Conservation (phyloP, 495 filamentous ascomycete genomes). For the Bacidia rubella region DNA sequence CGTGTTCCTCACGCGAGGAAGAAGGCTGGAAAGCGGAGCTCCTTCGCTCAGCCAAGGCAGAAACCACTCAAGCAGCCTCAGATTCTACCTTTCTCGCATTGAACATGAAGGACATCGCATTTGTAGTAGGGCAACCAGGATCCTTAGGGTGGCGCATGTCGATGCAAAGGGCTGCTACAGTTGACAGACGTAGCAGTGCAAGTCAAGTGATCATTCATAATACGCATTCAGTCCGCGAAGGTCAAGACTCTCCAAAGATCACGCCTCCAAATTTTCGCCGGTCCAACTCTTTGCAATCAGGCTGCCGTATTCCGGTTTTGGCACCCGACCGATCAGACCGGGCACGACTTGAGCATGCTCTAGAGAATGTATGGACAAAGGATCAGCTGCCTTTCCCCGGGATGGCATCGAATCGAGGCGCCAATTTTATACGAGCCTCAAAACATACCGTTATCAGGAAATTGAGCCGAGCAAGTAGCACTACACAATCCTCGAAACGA, state of each 20-base stretch:
- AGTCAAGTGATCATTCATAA: conserved; percentile 82
- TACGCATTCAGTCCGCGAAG: conserved; percentile 56
- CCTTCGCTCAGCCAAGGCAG: conserved; percentile 20
- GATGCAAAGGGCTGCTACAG: conserved; percentile 60
- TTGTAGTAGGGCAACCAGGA: conserved; percentile 55
- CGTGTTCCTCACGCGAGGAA: conserved; percentile 73
- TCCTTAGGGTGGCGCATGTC: conserved; percentile 65
- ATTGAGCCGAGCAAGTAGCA: conserved; percentile 60
- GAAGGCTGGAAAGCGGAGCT: conserved; percentile 50
- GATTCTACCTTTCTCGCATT: conserved; percentile 39
- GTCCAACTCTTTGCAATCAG: conserved; percentile 56
- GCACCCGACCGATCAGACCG: conserved; percentile 60
- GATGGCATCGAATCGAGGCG: conserved; percentile 54
- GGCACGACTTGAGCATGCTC: conserved; percentile 57
- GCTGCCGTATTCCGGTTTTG: conserved; percentile 44
- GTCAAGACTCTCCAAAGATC: conserved; percentile 23
- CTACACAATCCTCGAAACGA: conserved; percentile 30
- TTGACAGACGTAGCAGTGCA: conserved; percentile 44
- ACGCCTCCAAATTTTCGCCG: conserved; percentile 43
- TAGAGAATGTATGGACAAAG: conserved; percentile 73
- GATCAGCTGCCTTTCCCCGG: conserved; percentile 78
- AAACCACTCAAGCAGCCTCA: background rate
- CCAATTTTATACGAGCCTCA: conserved; percentile 50
- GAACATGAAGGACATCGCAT: conserved; percentile 59
- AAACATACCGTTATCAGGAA: conserved; percentile 73